Conservation (phyloP, 495 filamentous ascomycete species). For the Lophiotrema nucula region DNA sequence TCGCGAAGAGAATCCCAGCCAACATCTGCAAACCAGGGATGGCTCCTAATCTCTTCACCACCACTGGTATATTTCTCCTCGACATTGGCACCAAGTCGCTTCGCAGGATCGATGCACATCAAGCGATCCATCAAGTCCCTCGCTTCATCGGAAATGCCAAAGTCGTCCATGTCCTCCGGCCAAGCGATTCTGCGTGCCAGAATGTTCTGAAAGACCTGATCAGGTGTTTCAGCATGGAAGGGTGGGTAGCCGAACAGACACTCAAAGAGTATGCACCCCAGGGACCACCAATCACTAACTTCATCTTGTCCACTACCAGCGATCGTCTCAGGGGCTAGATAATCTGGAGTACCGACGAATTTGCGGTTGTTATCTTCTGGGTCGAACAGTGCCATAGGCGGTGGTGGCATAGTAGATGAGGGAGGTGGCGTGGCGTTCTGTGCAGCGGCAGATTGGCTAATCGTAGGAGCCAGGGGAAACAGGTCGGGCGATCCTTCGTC, state of each 20-base stretch:
- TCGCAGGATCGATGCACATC: slow-evolving; percentile 74
- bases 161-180: slow-evolving; percentile 66
- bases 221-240: slow-evolving; percentile 87
- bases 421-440: slow-evolving; percentile 62
- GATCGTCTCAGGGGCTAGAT: slow-evolving; percentile 95
- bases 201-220: slow-evolving; percentile 96
- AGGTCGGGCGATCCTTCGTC: slow-evolving; percentile 70
- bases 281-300: slow-evolving; percentile 98
- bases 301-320: slow-evolving; percentile 93
- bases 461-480: slow-evolving; percentile 59
- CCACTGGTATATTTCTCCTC: slow-evolving; percentile 76
- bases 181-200: slow-evolving; percentile 83
- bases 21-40: slow-evolving; percentile 83
- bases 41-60: slow-evolving; percentile 83
- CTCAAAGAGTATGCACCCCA: slow-evolving; percentile 96
- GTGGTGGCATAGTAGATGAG: slow-evolving; percentile 75
- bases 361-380: slow-evolving; percentile 88
- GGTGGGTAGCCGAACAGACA: slow-evolving; percentile 91
- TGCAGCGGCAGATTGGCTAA: slow-evolving; percentile 41
- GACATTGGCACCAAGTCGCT: slow-evolving; percentile 80
- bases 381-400: slow-evolving; percentile 93
- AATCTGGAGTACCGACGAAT: slow-evolving; percentile 97
- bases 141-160: slow-evolving; percentile 69
- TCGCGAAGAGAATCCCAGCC: slow-evolving; percentile 89
- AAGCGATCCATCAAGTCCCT: slow-evolving; percentile 91